These are phyloP conservation scores for Starmerella lactis-condensi DNA, from an alignment of 805 yeast species.

Conservation along the genomic window DNA sequence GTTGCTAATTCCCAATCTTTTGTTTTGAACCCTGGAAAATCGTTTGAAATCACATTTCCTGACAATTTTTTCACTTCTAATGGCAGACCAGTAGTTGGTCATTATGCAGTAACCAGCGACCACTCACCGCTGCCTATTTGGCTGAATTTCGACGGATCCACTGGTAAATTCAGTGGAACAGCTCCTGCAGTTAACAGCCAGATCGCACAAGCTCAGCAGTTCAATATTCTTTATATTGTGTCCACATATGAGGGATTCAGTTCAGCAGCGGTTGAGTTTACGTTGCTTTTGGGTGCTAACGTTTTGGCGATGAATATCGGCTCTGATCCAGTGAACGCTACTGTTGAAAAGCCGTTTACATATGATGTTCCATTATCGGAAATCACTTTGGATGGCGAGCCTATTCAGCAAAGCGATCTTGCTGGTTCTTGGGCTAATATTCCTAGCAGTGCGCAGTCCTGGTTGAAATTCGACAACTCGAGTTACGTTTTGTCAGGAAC, in stretches of 20 bases:
- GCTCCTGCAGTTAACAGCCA: slow-evolving; percentile 74
- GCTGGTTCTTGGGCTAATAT: slow-evolving; percentile 34
- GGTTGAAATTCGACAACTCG: slow-evolving; percentile 46
- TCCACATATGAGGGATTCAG: slow-evolving; percentile 60
- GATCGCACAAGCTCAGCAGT: slow-evolving; percentile 71
- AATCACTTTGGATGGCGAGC: slow-evolving; percentile 44
- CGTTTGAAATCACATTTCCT: slow-evolving; percentile 48
- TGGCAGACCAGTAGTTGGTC: slow-evolving; percentile 36
- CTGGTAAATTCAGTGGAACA: slow-evolving; percentile 58
- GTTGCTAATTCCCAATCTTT: slow-evolving; percentile 64
- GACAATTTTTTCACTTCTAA: slow-evolving; percentile 39
- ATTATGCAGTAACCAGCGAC: slow-evolving; percentile 65
- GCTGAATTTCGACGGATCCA: slow-evolving; percentile 47
- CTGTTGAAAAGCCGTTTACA: slow-evolving; percentile 37
- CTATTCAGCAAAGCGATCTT: slow-evolving; percentile 29
- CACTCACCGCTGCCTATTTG: slow-evolving; percentile 83
- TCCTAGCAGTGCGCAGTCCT: slow-evolving; percentile 33
- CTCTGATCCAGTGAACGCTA: slow-evolving; percentile 46
- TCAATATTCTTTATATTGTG: slow-evolving; percentile 55
- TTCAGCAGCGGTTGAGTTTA: slow-evolving; percentile 51
- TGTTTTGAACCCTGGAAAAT: slow-evolving; percentile 51
- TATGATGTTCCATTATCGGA: slow-evolving; percentile 43
- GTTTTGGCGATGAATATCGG: slow-evolving; percentile 50
- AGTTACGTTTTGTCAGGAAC: slow-evolving; percentile 54
- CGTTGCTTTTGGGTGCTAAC: slow-evolving; percentile 74